Evolutionary conservation across 1,284 basidiomycete genomes (phyloP).

Genomic region (Meira nashicola): DNA sequence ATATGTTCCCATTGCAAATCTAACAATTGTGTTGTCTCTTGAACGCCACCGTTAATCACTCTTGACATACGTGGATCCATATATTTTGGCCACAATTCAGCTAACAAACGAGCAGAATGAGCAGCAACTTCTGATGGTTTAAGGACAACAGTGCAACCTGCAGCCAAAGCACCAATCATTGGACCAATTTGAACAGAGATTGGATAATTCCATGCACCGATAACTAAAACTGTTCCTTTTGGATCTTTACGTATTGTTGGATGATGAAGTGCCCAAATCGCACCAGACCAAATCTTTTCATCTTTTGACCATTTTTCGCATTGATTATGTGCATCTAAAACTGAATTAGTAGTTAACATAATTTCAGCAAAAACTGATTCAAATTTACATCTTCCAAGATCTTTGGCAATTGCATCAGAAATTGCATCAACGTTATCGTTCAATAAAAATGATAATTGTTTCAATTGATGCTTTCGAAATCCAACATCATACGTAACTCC

Average conservation of each 20-base stretch:
- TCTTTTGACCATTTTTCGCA: slow-evolving; percentile 58
- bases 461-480: slow-evolving; percentile 64
- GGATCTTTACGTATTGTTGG: slow-evolving; percentile 52
- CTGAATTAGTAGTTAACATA: slow-evolving; percentile 57
- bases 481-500: slow-evolving; percentile 59
- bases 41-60: slow-evolving; percentile 71
- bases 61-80: slow-evolving; percentile 68
- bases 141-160: slow-evolving; percentile 55
- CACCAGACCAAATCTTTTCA: slow-evolving; percentile 40
- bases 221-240: slow-evolving; percentile 55
- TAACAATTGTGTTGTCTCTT: slow-evolving; percentile 71
- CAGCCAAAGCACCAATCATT: slow-evolving; percentile 54
- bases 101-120: slow-evolving; percentile 64
- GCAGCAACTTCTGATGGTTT: slow-evolving; percentile 71
- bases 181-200: slow-evolving; percentile 51
- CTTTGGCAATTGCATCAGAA: slow-evolving; percentile 58
- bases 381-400: slow-evolving; percentile 58
- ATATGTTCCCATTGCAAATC: slow-evolving; percentile 78
- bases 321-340: slow-evolving; percentile 63
- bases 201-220: slow-evolving; percentile 55
- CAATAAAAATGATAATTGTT: slow-evolving; percentile 63
- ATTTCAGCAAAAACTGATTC: slow-evolving; percentile 53
- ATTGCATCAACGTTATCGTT: slow-evolving; percentile 62
- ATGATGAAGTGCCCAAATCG: slow-evolving; percentile 48
- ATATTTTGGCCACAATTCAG: slow-evolving; percentile 73